Percentiles rank a stretch among this genome's conserved stretches.
phyloP scores from a whole-genome alignment of 805 yeast genomes.

The Kuraishia capsulata region DNA sequence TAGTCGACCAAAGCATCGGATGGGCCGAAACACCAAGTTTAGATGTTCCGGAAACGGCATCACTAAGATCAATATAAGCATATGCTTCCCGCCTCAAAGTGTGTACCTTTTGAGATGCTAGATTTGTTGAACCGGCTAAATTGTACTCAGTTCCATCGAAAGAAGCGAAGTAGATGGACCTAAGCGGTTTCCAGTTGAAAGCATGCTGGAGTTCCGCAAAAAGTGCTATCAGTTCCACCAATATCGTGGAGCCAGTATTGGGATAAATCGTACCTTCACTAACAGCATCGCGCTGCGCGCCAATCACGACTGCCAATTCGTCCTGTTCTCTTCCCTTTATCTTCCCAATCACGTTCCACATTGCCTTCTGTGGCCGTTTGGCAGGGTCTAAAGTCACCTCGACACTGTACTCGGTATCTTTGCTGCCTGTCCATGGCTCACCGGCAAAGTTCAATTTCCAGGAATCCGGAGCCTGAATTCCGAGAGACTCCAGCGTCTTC shows the following conservation, averaged over 20 bases:
- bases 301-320: conserved; percentile 65
- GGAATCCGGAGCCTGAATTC: conserved; percentile 17
- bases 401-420: conserved; percentile 5
- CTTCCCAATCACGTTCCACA: conserved; percentile 74
- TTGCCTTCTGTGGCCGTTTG: conserved; percentile 45
- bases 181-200: conserved; percentile 72
- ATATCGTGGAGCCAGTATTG: conserved; percentile 63
- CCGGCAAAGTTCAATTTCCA: conserved; percentile 1
- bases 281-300: conserved; percentile 74
- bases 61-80: conserved; percentile 67
- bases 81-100: conserved; percentile 51
- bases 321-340: conserved; percentile 75
- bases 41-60: conserved; percentile 41
- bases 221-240: conserved; percentile 63
- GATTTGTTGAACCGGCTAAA: conserved; percentile 76
- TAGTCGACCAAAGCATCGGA: conserved; percentile 49
- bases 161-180: conserved; percentile 75
- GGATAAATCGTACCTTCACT: conserved; percentile 69
- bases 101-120: conserved; percentile 50
- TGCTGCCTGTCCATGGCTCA: conserved; percentile 3
- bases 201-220: conserved; percentile 56
- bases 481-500: conserved; percentile 24
- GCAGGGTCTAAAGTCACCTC: conserved; percentile 30
- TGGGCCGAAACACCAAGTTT: conserved; percentile 40
- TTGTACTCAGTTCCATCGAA: conserved; percentile 80